Evolutionary conservation across 495 filamentous ascomycete genomes (phyloP), one percentile per base, ranked within the genome.

Genomic region (Hamigera avellanea): DNA sequence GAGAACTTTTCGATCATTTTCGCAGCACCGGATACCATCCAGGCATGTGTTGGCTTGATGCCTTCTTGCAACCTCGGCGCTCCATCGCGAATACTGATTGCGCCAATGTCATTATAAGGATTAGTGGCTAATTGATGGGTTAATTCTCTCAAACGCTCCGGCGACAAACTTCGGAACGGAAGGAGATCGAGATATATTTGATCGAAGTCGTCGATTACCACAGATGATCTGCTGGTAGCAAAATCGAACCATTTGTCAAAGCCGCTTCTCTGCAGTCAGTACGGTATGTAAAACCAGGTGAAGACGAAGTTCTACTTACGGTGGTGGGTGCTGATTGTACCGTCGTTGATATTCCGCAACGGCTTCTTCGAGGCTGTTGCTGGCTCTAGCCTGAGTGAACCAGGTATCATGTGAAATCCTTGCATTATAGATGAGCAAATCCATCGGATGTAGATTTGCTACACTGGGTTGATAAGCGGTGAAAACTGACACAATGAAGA

Each of bases 141-240:
- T 31, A 58, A 40, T 7, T 48, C 43, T 30, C 81, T 64, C 17
- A 91, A 70, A 18, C 72, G 63, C 2, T 63, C 52, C 4, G 82
- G 82, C 2, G 65, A 43, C 18, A 89, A 43, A 6, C 72, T 77
- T 73, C 81, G 86, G 45, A 87, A 91, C 0, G 83, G 83, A 1
- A 71, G 62, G 2, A 93, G 53, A 38, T 85, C 73, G 6, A 67
- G 59, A 40, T 80, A 66, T 7, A 91, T 85, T 37, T 78, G 76
- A 42, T 83, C 77, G 42, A 80, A 89, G 41, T 81, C 72, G 42
- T 93, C 84, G 41, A 88, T 71, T 8, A 86, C 60, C 8, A 75
- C 56, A 2, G 83, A 82, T 5, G 67, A 69, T 28, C 70, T 72
- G 8, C 59, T 59, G 15, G 54, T 71, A 6, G 84, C 80, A 53